Conservation (phyloP, 768 basidiomycete species). For the Lentinula sp. region DNA sequence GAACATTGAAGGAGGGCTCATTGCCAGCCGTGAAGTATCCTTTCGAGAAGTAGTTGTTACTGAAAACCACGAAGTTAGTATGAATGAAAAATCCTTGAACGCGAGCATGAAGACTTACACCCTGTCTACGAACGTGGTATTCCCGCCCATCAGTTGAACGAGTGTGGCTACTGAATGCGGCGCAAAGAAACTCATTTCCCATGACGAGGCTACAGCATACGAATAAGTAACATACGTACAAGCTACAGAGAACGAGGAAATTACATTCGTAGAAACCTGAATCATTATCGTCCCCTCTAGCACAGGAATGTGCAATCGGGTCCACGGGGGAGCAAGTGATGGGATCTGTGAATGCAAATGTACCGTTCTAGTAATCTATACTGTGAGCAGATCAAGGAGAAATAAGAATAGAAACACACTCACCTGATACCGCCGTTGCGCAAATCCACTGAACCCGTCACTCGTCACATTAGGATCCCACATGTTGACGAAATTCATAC, state of each 20-base stretch:
- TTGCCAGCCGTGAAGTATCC: conserved; percentile 44
- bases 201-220: conserved; percentile 37
- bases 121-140: conserved; percentile 32
- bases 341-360: conserved; percentile 43
- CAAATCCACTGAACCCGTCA: conserved; percentile 44
- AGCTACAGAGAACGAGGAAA: conserved; percentile 6
- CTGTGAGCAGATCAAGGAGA: too few relatives aligned
- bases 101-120: conserved; percentile 22
- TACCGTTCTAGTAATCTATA: conserved; percentile 32
- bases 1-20: conserved; percentile 42
- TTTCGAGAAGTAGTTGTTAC: conserved; percentile 38
- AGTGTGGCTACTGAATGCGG: conserved; percentile 46
- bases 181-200: conserved; percentile 49
- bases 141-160: conserved; percentile 41
- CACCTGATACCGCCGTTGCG: conserved; percentile 37
- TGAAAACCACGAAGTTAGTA: conserved; percentile 10
- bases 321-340: conserved; percentile 46
- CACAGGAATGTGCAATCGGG: conserved; percentile 39
- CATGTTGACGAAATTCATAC: conserved; percentile 47
- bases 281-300: conserved; percentile 42
- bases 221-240: neutral
- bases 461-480: conserved; percentile 39
- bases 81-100: neutral
- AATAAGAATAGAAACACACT: conserved; percentile 8
- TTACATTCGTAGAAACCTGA: conserved; percentile 49